These are phyloP conservation scores for Volvox africanus DNA, from an alignment of 139 green algal genomes.

Conservation along the genomic window DNA sequence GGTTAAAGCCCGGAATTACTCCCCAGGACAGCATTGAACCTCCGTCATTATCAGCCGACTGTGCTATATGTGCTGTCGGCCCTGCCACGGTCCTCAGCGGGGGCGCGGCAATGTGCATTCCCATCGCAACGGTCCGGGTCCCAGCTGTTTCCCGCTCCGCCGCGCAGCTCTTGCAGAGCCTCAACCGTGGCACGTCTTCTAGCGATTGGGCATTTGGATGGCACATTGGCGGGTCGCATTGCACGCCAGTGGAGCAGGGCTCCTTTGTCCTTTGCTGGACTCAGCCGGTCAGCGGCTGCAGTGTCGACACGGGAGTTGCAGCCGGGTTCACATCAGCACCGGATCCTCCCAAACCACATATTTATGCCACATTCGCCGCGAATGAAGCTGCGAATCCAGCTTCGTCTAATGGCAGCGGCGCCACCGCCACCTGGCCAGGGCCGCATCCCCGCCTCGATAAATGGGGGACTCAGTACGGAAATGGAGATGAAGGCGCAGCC, in stretches of 20 bases:
- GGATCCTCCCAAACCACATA: no score
- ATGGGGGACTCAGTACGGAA: no score
- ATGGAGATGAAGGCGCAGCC: no score
- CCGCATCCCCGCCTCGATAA: no score
- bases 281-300: not conserved
- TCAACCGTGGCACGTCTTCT: not conserved
- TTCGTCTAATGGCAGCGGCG: no score
- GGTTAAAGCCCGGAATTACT: not conserved
- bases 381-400: no score
- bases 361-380: no score
- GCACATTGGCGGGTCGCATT: not conserved
- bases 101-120: not conserved
- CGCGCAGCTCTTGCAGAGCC: not conserved
- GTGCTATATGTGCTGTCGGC: constrained; percentile 7
- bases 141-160: not conserved
- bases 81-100: not conserved
- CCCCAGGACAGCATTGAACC: not conserved
- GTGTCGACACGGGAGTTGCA: not conserved
- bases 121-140: not conserved
- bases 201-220: not conserved
- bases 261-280: constrained; percentile 20
- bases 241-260: constrained; percentile 4
- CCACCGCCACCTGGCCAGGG: no score
- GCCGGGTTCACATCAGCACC: not conserved
- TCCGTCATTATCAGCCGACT: not conserved